phyloP scores from a whole-genome alignment of 2,329 filamentous ascomycete species.

The Apiospora koreana region DNA sequence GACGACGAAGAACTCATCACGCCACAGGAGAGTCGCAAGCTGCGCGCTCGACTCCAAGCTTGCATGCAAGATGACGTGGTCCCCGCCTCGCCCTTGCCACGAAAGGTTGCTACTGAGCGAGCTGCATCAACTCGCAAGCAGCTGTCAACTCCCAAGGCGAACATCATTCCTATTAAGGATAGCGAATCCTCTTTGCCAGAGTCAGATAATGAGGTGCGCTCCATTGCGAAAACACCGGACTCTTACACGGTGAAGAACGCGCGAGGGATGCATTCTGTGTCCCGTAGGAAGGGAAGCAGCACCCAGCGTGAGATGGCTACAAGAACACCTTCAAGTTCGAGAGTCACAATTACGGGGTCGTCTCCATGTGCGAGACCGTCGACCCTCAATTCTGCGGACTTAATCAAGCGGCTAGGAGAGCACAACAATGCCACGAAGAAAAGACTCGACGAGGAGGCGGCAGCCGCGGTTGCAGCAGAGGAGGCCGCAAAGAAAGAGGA shows the following conservation, averaged over 20 bases:
- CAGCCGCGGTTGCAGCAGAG: background rate
- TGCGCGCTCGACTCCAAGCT: background rate
- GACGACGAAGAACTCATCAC: background rate
- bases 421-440: background rate
- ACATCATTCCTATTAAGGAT: background rate
- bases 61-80: background rate
- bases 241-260: background rate
- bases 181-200: background rate
- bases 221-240: background rate
- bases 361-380: background rate
- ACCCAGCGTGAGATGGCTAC: background rate
- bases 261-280: slow-evolving; percentile 1
- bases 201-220: background rate
- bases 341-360: background rate
- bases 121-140: background rate
- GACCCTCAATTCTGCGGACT: background rate
- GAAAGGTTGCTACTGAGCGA: background rate
- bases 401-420: background rate
- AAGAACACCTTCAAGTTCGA: background rate
- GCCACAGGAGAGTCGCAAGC: background rate
- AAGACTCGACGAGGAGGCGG: background rate
- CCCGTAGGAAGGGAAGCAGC: background rate
- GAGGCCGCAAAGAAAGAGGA: background rate
- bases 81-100: background rate
- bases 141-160: background rate